phyloP scores from a whole-genome alignment of 495 filamentous ascomycete species.

The Podospora fimiseda region DNA sequence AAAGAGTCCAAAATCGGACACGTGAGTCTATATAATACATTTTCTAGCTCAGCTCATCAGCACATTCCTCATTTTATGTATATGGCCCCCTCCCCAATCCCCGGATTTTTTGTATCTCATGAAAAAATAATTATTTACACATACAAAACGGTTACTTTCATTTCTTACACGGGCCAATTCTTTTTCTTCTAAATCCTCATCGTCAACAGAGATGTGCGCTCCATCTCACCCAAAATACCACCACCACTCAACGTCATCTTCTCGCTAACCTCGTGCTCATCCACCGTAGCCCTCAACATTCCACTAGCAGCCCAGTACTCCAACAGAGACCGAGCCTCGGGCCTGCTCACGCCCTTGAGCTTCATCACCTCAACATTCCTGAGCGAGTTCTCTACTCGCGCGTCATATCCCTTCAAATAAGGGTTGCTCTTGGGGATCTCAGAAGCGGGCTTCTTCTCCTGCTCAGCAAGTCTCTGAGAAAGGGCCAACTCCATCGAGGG shows the following conservation, averaged over 20 bases:
- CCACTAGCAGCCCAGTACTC: conserved; percentile 93
- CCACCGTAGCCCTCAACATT: conserved; percentile 60
- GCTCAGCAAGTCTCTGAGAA: conserved; percentile 41
- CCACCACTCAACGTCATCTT: conserved; percentile 77
- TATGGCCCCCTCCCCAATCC: too few species aligned
- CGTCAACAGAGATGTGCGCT: conserved; percentile 53
- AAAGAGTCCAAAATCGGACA: neutral
- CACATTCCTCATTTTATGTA: neutral
- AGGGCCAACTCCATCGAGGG: conserved; percentile 62
- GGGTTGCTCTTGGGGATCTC: conserved; percentile 54
- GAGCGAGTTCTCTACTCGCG: conserved; percentile 56
- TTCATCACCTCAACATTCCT: conserved; percentile 42
- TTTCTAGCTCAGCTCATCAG: too few species aligned
- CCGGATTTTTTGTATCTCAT: too few species aligned
- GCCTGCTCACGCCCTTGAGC: conserved; percentile 60
- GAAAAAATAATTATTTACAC: too few species aligned
- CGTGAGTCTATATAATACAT: neutral
- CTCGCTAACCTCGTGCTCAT: conserved; percentile 69
- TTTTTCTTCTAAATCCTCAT: conserved; percentile 23
- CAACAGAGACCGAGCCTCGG: conserved; percentile 72
- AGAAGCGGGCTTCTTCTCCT: conserved; percentile 11
- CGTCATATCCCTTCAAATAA: conserved; percentile 59
- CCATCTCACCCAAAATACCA: conserved; percentile 80
- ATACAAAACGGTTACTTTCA: neutral
- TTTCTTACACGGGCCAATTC: neutral